A percentile compares a stretch with the other conserved stretches of the same genome.
Evolutionary conservation across 2,329 filamentous ascomycete genomes (phyloP).

Genomic region (Orbilia ellipsospora): DNA sequence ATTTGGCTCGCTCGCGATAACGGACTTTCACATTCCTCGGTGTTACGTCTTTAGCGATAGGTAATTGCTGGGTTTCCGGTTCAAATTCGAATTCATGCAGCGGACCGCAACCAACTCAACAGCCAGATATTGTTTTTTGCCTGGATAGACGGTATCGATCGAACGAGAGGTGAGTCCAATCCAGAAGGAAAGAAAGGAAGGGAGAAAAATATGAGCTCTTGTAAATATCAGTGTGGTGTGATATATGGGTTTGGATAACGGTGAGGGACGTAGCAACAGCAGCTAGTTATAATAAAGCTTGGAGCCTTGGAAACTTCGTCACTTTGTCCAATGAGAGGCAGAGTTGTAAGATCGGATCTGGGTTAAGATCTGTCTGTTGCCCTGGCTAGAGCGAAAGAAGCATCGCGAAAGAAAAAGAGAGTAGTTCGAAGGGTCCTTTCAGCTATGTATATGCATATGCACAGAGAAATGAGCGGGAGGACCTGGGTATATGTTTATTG

Average conservation of each 20-base stretch:
- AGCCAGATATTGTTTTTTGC: constrained; percentile 4
- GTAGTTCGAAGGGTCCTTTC: constrained; percentile 21
- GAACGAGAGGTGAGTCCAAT: no score
- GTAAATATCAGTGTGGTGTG: no score
- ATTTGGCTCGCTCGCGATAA: constrained; percentile 40
- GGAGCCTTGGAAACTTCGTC: background rate
- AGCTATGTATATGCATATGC: constrained; percentile 38
- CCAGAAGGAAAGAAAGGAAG: background rate
- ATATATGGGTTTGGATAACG: no score
- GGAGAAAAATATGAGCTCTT: background rate
- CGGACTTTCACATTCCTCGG: constrained; percentile 35
- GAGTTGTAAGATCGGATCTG: constrained; percentile 19
- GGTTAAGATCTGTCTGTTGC: background rate
- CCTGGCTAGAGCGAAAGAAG: constrained; percentile 8
- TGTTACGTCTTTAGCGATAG: constrained; percentile 46
- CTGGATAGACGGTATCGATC: background rate
- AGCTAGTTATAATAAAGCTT: background rate
- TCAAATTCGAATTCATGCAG: constrained; percentile 42
- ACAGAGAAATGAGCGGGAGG: constrained; percentile 33
- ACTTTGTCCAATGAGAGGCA: constrained; percentile 23
- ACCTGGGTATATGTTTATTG: background rate
- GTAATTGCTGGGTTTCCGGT: constrained; percentile 40
- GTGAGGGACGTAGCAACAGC: no score
- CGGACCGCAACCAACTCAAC: constrained; percentile 34
- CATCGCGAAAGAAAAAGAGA: constrained; percentile 19